phyloP scores from a whole-genome alignment of 2,329 filamentous ascomycete species.

The Exophiala viscosa region DNA sequence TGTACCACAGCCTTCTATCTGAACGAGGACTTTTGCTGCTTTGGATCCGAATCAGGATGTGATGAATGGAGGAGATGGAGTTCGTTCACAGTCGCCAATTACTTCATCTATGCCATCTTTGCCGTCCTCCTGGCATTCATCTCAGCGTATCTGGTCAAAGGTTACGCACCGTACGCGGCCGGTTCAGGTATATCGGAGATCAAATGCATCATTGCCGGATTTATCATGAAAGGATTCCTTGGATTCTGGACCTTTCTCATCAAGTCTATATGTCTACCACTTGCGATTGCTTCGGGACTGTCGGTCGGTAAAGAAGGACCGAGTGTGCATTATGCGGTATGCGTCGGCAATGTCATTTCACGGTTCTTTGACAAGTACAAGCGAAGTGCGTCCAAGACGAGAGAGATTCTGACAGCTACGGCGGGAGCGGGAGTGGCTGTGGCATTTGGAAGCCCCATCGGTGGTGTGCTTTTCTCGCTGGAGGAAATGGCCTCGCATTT shows the following conservation, averaged over 20 bases:
- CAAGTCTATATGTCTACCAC: slow-evolving; percentile 84
- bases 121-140: slow-evolving; percentile 77
- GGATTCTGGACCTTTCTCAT: slow-evolving; percentile 88
- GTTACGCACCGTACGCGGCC: slow-evolving; percentile 91
- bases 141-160: slow-evolving; percentile 79
- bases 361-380: slow-evolving; percentile 89
- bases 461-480: slow-evolving; percentile 90
- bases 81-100: slow-evolving; percentile 71
- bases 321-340: slow-evolving; percentile 98
- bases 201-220: slow-evolving; percentile 97
- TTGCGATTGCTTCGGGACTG: slow-evolving; percentile 89
- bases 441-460: slow-evolving; percentile 95
- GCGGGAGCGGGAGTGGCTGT: slow-evolving; percentile 94
- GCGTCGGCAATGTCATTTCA: slow-evolving; percentile 94
- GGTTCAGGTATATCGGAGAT: slow-evolving; percentile 98
- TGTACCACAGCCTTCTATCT: slow-evolving; percentile 95
- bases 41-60: slow-evolving; percentile 89
- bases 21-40: slow-evolving; percentile 97
- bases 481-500: slow-evolving; percentile 98
- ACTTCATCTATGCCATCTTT: slow-evolving; percentile 81
- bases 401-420: slow-evolving; percentile 91
- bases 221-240: slow-evolving; percentile 98
- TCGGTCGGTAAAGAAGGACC: slow-evolving; percentile 97
- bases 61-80: slow-evolving; percentile 88
- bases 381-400: slow-evolving; percentile 85